phyloP scores from a whole-genome alignment of 2,329 filamentous ascomycete species.

The Fusarium anthophilum region DNA sequence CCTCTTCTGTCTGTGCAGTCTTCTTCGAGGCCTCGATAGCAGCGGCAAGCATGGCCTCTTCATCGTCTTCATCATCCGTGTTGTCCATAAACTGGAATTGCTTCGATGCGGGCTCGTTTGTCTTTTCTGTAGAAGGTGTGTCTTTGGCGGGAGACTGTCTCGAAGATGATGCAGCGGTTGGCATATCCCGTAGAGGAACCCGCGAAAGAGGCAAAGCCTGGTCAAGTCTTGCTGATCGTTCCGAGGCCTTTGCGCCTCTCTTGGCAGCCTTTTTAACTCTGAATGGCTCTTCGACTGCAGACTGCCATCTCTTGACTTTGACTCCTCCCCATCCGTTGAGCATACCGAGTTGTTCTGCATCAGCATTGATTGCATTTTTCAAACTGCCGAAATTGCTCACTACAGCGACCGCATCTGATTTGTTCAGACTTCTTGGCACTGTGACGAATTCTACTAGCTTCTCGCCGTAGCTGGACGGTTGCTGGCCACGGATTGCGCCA shows the following conservation, averaged over 20 bases:
- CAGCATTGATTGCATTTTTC: conserved; percentile 85
- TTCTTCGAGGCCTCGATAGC: conserved; percentile 59
- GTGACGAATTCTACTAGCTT: conserved; percentile 93
- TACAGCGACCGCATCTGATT: conserved; percentile 89
- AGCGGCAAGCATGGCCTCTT: conserved; percentile 60
- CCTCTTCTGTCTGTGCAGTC: conserved; percentile 44
- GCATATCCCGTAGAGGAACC: conserved; percentile 54
- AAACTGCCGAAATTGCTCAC: conserved; percentile 94
- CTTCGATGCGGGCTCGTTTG: conserved; percentile 26
- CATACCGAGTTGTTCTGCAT: conserved; percentile 82
- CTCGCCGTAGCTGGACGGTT: conserved; percentile 85
- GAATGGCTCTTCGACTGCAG: conserved; percentile 86
- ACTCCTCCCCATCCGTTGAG: conserved; percentile 96
- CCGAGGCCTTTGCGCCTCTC: conserved; percentile 42
- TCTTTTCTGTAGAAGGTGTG: conserved; percentile 4
- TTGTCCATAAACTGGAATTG: conserved; percentile 54
- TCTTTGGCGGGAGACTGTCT: conserved; percentile 33
- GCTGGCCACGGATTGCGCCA: conserved; percentile 84
- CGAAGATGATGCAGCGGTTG: conserved; percentile 30
- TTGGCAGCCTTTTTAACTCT: conserved; percentile 76
- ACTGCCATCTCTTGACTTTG: conserved; percentile 89
- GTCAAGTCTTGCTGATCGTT: conserved; percentile 46
- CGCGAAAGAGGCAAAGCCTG: conserved; percentile 53
- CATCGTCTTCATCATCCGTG: conserved; percentile 58
- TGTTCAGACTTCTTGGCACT: conserved; percentile 88